phyloP scores from a whole-genome alignment of 2,329 filamentous ascomycete genomes.

The Botrytis cinerea region DNA sequence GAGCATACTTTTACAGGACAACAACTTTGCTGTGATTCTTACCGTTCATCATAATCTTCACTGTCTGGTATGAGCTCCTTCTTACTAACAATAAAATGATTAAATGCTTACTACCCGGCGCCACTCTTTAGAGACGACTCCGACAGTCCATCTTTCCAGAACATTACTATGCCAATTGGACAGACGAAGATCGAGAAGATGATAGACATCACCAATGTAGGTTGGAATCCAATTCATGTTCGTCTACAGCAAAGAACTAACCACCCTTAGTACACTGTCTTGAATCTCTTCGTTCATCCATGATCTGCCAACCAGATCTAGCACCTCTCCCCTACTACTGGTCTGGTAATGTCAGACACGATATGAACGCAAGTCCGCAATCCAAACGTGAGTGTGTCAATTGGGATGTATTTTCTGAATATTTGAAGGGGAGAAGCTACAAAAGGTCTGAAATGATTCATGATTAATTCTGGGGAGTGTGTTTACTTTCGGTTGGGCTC shows the following conservation, averaged over 20 bases:
- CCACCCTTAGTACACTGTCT: constrained; percentile 15
- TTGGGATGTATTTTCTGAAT: constrained; percentile 19
- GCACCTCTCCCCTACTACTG: constrained; percentile 22
- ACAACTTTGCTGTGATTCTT: constrained; percentile 22
- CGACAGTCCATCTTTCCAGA: constrained; percentile 17
- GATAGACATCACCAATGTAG: constrained; percentile 12
- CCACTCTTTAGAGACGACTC: constrained; percentile 7
- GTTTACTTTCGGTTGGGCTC: not conserved
- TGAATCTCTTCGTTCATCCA: constrained; percentile 20
- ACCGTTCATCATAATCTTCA: constrained; percentile 20
- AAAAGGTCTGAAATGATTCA: constrained; percentile 10
- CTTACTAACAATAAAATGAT: not conserved
- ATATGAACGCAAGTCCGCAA: constrained; percentile 20
- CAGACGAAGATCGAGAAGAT: constrained; percentile 4
- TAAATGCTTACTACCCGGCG: not conserved
- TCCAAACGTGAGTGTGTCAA: constrained; percentile 19
- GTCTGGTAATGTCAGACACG: constrained; percentile 15
- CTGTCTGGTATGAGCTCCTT: constrained; percentile 6
- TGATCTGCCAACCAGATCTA: constrained; percentile 23
- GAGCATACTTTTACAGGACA: constrained; percentile 15
- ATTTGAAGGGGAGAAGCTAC: constrained; percentile 18
- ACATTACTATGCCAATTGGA: constrained; percentile 23
- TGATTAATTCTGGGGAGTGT: not conserved
- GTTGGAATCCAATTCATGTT: not conserved
- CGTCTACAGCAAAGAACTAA: not conserved